Evolutionary conservation across 2,329 filamentous ascomycete genomes (phyloP), one percentile per base, ranked within the genome.

Genomic region (Alternaria sp.): DNA sequence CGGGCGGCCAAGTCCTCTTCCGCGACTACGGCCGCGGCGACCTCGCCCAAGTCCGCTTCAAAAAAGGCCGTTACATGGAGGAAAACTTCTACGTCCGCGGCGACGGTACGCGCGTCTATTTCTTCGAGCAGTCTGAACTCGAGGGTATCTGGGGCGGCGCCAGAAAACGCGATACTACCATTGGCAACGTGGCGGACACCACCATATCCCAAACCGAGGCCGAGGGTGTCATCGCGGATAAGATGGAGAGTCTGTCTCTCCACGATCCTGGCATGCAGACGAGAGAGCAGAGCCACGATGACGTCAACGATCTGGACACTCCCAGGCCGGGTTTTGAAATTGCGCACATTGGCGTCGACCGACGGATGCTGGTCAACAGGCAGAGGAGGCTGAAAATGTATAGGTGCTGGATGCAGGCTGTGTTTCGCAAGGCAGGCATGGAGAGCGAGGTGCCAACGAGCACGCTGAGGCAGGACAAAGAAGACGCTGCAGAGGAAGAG

Each of bases 21-120:
- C 89, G 96, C 73, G 96, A 99, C 82, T 99, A 99, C 82, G 96
- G 96, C 61, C 88, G 94, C 78, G 96, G 96, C 33, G 96, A 99
- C 81, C 85, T 99, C 65, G 95, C 96, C 18, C 96, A 99, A 84
- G 96, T 99, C 65, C 88, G 96, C 63, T 98, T 99, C 84, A 97
- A 96, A 83, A 97, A 97, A 82, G 93, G 93, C 12, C 87, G 96
- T 44, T 98, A 95, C 75, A 86, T 99, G 76, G 92, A 94, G 60
- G 96, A 98, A 81, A 99, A 98, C 77, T 99, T 99, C 75, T 99
- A 99, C 79, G 92, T 97, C 47, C 86, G 96, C 33, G 96, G 96
- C 2, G 96, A 99, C 79, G 96, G 96, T 2, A 99, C 96, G 5
- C 87, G 96, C 7, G 96, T 99, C 0, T 99, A 98, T 81, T 99